phyloP scores from a whole-genome alignment of 108 stramenopile species.

The Pseudonitzschia multistriata region DNA sequence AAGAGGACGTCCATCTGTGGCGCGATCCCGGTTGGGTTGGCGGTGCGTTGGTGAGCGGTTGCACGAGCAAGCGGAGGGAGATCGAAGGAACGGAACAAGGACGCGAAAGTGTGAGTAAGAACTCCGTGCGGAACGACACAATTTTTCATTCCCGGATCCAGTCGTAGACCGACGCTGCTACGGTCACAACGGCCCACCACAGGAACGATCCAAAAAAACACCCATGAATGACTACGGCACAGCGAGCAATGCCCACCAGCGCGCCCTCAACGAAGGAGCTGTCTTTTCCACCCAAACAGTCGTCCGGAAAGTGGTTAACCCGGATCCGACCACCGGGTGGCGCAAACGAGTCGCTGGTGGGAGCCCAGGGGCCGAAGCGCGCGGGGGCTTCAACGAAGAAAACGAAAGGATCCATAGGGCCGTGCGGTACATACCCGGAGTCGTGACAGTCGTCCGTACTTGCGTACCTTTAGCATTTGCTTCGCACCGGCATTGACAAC shows the following conservation, averaged over 20 bases:
- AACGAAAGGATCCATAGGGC: neutral
- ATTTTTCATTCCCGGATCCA: slow-evolving; percentile 7
- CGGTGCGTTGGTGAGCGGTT: neutral
- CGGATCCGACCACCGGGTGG: too few species aligned
- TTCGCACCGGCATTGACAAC: slow-evolving; percentile 84
- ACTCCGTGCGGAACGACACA: neutral
- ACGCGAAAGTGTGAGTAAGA: neutral
- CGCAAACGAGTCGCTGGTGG: too few species aligned
- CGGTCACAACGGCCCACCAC: neutral
- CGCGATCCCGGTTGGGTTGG: neutral
- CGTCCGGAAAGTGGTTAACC: too few species aligned
- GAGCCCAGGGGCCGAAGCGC: too few species aligned
- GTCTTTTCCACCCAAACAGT: too few species aligned
- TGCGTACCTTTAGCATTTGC: slow-evolving; percentile 85
- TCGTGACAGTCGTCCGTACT: neutral
- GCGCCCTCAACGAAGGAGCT: too few species aligned
- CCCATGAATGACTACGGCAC: too few species aligned
- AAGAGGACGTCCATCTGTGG: slow-evolving; percentile 78
- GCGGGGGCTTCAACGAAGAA: neutral
- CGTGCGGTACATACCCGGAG: neutral
- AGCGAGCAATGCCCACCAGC: too few species aligned
- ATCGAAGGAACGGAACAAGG: neutral
- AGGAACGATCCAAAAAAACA: too few species aligned
- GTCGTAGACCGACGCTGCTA: neutral
- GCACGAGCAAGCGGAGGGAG: neutral